phyloP scores from a whole-genome alignment of 1,139 yeast species.

The Maudiozyma humilis region DNA sequence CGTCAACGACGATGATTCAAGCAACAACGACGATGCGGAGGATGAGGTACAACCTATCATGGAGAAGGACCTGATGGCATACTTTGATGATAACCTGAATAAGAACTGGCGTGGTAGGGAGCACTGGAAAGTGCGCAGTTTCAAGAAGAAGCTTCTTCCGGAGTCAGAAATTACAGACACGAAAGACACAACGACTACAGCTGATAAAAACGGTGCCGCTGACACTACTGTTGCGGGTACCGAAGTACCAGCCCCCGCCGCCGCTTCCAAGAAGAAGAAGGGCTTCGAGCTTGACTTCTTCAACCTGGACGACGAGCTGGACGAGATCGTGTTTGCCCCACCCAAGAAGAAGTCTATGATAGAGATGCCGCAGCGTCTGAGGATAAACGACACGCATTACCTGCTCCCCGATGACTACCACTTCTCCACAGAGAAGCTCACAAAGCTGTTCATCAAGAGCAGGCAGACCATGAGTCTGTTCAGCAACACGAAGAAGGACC shows the following conservation, averaged over 20 bases:
- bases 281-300: slow-evolving; percentile 45
- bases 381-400: slow-evolving; percentile 37
- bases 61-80: slow-evolving; percentile 66
- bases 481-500: slow-evolving; percentile 15
- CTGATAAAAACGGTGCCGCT: background rate
- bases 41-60: slow-evolving; percentile 34
- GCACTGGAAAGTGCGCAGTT: slow-evolving; percentile 76
- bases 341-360: slow-evolving; percentile 35
- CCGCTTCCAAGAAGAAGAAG: slow-evolving; percentile 30
- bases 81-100: slow-evolving; percentile 63
- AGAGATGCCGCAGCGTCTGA: slow-evolving; percentile 38
- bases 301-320: slow-evolving; percentile 31
- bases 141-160: slow-evolving; percentile 34
- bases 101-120: slow-evolving; percentile 88
- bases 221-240: slow-evolving; percentile 28
- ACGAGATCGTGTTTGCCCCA: slow-evolving; percentile 41
- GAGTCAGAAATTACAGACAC: slow-evolving; percentile 11
- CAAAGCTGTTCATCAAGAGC: slow-evolving; percentile 66
- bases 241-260: background rate
- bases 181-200: too few relatives aligned
- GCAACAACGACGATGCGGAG: too few relatives aligned
- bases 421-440: slow-evolving; percentile 61
- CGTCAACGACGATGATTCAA: slow-evolving; percentile 10
- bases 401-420: slow-evolving; percentile 68
- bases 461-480: slow-evolving; percentile 34